Conservation (phyloP, 1,284 basidiomycete genomes). For the Inonotus hispidus region DNA sequence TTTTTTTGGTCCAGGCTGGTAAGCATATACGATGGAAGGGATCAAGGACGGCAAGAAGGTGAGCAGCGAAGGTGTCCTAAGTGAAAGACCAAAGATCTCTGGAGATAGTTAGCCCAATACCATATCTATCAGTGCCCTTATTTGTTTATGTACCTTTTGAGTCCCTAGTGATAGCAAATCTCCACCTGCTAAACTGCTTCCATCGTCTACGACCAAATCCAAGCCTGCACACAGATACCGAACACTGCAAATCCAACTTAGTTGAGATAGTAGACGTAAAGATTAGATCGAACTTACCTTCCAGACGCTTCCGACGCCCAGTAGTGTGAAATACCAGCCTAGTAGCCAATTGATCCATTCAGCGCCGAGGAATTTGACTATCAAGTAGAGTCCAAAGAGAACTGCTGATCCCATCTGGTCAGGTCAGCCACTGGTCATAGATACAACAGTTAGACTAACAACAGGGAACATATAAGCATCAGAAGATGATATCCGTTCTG, state of each 20-base stretch:
- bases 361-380: conserved; percentile 74
- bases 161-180: conserved; percentile 40
- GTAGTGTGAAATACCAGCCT: conserved; percentile 70
- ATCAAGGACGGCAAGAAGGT: conserved; percentile 61
- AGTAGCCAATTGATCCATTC: conserved; percentile 80
- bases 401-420: conserved; percentile 57
- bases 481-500: conserved; percentile 54
- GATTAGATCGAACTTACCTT: conserved; percentile 39
- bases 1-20: conserved; percentile 44
- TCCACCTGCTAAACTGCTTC: conserved; percentile 46
- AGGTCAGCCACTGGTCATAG: background rate
- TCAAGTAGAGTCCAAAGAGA: conserved; percentile 62
- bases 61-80: conserved; percentile 58
- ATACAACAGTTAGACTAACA: conserved; percentile 33
- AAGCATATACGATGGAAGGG: conserved; percentile 65
- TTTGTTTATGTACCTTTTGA: conserved; percentile 33
- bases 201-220: conserved; percentile 44
- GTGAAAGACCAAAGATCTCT: conserved; percentile 46
- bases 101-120: background rate
- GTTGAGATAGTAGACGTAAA: conserved; percentile 3
- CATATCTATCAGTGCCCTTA: conserved; percentile 9
- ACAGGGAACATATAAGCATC: conserved; percentile 79
- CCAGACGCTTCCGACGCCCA: conserved; percentile 64
- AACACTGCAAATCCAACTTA: conserved; percentile 34
- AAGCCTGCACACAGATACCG: conserved; percentile 42